Percentiles rank a stretch among this genome's conserved stretches.
Evolutionary conservation across 805 yeast genomes (phyloP).

Genomic region (Saturnispora galanensis): DNA sequence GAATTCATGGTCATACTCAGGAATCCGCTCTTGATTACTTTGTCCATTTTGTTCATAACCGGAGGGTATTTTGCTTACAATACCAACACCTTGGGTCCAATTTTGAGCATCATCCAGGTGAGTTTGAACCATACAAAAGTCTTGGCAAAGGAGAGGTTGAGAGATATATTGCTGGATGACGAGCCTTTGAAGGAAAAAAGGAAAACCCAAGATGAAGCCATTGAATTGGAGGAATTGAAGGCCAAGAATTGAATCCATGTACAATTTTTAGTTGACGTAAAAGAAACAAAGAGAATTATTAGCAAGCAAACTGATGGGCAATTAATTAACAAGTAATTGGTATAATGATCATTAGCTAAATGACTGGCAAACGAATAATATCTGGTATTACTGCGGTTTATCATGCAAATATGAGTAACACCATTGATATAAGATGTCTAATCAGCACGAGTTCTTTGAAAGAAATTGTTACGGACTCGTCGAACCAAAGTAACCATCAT

Average conservation of each 20-base stretch:
- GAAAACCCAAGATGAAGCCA: slow-evolving; percentile 3
- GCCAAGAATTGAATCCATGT: not conserved
- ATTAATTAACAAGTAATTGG: no score
- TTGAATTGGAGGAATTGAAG: slow-evolving; percentile 12
- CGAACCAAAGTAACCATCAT: no score
- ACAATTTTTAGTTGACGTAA: not conserved
- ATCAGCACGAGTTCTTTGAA: no score
- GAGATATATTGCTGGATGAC: slow-evolving; percentile 50
- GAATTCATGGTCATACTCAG: slow-evolving; percentile 83
- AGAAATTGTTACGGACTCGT: no score
- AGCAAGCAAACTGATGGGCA: no score
- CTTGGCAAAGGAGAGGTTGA: slow-evolving; percentile 51
- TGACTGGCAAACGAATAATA: no score
- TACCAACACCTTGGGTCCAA: slow-evolving; percentile 70
- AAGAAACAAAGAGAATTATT: no score
- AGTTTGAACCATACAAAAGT: slow-evolving; percentile 46
- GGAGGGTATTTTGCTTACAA: slow-evolving; percentile 58
- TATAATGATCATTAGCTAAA: no score
- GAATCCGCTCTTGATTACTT: slow-evolving; percentile 71
- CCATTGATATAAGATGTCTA: no score
- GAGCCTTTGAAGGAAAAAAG: not conserved
- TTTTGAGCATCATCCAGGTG: slow-evolving; percentile 46
- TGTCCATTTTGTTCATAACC: slow-evolving; percentile 48
- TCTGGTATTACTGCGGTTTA: no score
- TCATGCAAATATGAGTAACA: no score